A percentile compares a stretch with the other conserved stretches of the same genome.
Conservation (phyloP, 108 stramenopile genomes). For the Discostella stelligeroides region DNA sequence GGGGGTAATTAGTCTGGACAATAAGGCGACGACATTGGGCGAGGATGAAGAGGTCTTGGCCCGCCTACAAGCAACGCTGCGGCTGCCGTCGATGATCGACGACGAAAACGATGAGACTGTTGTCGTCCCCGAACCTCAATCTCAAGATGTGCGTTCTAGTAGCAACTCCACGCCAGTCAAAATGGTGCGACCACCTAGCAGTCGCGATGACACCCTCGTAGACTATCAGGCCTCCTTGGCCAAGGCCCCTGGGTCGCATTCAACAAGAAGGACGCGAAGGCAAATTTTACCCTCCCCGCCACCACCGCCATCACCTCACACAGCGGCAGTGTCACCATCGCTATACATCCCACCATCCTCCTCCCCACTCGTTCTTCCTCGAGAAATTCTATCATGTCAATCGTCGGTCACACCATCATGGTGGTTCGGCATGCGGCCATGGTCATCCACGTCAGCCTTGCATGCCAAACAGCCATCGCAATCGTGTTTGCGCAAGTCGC, state of each 20-base stretch:
- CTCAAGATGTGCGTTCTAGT: neutral
- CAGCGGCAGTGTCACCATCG: constrained; percentile 2
- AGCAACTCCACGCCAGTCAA: neutral
- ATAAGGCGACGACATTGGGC: no score
- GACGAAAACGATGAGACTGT: no score
- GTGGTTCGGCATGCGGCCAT: constrained; percentile 11
- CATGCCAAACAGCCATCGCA: constrained; percentile 1
- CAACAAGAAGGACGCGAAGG: constrained; percentile 15
- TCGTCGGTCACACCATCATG: neutral
- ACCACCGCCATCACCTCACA: neutral
- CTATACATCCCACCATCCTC: neutral
- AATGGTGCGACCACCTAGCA: neutral
- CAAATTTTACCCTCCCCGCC: constrained; percentile 40
- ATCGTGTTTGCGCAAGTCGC: constrained; percentile 29
- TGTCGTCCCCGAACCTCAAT: no score
- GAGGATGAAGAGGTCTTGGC: no score
- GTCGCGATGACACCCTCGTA: constrained; percentile 10
- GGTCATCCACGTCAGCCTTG: constrained; percentile 38
- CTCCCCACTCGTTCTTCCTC: neutral
- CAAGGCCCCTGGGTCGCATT: neutral
- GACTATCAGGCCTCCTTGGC: neutral
- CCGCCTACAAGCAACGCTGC: neutral
- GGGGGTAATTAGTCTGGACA: neutral
- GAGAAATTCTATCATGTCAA: neutral
- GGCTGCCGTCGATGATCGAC: neutral